These are phyloP conservation scores for Phytophthora lateralis DNA, from an alignment of 352 stramenopile species.

Conservation along the genomic window DNA sequence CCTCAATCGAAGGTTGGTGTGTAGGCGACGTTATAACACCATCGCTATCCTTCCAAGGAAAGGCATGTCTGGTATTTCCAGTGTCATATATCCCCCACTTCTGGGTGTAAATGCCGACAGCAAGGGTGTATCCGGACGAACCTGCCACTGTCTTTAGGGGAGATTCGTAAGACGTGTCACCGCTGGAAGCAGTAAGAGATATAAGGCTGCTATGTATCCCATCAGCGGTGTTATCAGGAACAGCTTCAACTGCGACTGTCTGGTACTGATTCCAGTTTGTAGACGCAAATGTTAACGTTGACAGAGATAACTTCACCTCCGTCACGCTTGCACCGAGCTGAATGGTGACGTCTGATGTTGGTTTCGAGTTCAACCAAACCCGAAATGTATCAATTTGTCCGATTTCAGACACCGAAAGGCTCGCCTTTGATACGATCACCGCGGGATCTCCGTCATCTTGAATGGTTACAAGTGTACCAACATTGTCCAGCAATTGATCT, in stretches of 20 bases:
- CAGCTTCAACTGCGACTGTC: constrained; percentile 34
- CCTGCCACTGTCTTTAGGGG: constrained; percentile 32
- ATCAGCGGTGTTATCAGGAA: constrained; percentile 44
- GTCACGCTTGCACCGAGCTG: constrained; percentile 6
- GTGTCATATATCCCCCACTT: constrained; percentile 55
- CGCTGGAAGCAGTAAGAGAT: constrained; percentile 38
- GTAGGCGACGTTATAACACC: constrained; percentile 59
- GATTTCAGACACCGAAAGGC: constrained; percentile 70
- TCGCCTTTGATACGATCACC: constrained; percentile 68
- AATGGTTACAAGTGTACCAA: constrained; percentile 74
- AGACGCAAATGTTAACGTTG: constrained; percentile 46
- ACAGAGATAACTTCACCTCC: constrained; percentile 32
- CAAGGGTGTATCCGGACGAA: constrained; percentile 44
- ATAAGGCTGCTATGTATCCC: constrained; percentile 45
- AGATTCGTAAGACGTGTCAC: constrained; percentile 44
- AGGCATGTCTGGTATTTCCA: constrained; percentile 55
- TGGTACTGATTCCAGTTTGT: constrained; percentile 48
- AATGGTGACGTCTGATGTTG: constrained; percentile 48
- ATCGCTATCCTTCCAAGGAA: constrained; percentile 47
- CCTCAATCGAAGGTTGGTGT: constrained; percentile 22
- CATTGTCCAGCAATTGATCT: constrained; percentile 53
- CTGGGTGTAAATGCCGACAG: constrained; percentile 54
- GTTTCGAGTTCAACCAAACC: constrained; percentile 57
- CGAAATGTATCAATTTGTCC: constrained; percentile 58
- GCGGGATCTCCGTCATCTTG: constrained; percentile 66